Percentiles rank a stretch among this genome's conserved stretches.
Conservation (phyloP, 129 eudicot genomes). For the Pseudognaphalium luteoalbum region DNA sequence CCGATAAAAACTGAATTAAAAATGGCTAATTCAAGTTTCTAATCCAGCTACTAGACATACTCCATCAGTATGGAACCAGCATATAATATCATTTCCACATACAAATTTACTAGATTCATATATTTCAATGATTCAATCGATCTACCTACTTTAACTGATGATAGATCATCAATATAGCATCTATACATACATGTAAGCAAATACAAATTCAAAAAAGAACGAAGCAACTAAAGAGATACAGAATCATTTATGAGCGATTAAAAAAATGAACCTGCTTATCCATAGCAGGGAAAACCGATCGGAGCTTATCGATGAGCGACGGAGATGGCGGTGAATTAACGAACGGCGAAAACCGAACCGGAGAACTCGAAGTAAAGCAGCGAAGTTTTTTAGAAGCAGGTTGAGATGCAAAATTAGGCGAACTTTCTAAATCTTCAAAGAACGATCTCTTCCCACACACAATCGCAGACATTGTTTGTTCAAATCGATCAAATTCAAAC, state of each 20-base stretch:
- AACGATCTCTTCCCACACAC: constrained; percentile 53
- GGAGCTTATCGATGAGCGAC: constrained; percentile 35
- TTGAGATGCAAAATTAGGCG: constrained; percentile 36
- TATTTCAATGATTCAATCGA: background rate
- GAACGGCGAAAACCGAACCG: constrained; percentile 40
- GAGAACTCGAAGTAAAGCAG: constrained; percentile 36
- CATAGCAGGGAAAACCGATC: constrained; percentile 35
- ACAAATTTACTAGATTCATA: background rate
- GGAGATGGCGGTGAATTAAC: constrained; percentile 34
- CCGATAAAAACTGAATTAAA: too few species aligned
- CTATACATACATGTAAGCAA: background rate
- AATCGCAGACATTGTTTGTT: constrained; percentile 47
- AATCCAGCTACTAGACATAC: background rate
- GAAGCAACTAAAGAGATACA: background rate
- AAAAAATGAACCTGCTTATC: constrained; percentile 29
- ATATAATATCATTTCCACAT: background rate
- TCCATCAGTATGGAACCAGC: background rate
- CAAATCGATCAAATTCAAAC: constrained; percentile 29
- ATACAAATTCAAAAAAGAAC: background rate
- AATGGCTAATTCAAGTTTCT: background rate
- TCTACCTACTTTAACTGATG: background rate
- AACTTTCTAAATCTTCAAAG: constrained; percentile 39
- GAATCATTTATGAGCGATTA: background rate
- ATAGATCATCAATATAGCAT: background rate
- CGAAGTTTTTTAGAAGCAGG: constrained; percentile 39